phyloP scores from a whole-genome alignment of 345 rosid genomes.

The Corymbia maculata region DNA sequence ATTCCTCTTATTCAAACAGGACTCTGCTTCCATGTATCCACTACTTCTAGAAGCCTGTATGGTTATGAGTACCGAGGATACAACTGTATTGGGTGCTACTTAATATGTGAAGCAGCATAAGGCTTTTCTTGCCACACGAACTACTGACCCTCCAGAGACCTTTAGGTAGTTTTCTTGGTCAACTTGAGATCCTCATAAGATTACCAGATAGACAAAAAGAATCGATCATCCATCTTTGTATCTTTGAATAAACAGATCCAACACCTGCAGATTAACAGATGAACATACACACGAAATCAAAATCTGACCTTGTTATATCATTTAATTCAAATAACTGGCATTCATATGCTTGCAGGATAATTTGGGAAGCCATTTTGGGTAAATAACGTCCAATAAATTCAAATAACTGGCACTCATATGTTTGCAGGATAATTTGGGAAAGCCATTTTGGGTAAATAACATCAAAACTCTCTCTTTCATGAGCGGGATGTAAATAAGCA shows the following conservation, averaged over 20 bases:
- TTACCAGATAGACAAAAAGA: not conserved
- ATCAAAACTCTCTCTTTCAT: not conserved
- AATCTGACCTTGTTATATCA: not conserved
- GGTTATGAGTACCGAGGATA: not conserved
- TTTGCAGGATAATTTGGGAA: not conserved
- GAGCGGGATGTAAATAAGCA: not conserved
- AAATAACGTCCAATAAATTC: not conserved
- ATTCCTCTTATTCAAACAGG: not conserved
- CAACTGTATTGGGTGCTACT: not conserved
- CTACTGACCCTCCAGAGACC: not conserved
- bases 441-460: not conserved
- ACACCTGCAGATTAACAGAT: not conserved
- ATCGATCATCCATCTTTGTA: not conserved
- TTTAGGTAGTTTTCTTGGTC: not conserved
- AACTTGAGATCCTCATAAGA: not conserved
- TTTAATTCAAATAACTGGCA: not conserved
- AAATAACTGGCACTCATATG: not conserved
- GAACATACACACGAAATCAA: not conserved
- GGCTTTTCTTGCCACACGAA: not conserved
- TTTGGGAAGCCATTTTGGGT: not conserved
- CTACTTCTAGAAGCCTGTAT: not conserved
- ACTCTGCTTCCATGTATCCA: not conserved
- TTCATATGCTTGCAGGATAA: not conserved
- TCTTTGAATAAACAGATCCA: not conserved
- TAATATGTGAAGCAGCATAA: not conserved